phyloP scores from a whole-genome alignment of 2,329 filamentous ascomycete species.

The Nemania abortiva region DNA sequence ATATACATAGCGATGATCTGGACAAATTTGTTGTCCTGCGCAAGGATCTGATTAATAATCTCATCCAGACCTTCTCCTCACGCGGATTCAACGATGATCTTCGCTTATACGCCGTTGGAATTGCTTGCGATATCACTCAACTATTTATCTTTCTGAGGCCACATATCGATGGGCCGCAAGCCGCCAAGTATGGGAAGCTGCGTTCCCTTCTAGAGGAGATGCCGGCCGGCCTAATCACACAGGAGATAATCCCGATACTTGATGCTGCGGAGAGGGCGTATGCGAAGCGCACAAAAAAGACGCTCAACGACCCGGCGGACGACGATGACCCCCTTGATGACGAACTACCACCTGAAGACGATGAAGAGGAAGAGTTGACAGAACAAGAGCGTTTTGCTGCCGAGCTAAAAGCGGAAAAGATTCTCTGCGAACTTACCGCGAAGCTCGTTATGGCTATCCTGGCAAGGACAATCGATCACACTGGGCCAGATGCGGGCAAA shows the following conservation, averaged over 20 bases:
- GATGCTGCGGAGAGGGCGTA: conserved; percentile 80
- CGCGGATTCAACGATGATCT: conserved; percentile 80
- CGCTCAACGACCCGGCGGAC: conserved; percentile 73
- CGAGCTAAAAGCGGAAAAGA: conserved; percentile 83
- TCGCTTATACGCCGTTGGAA: conserved; percentile 79
- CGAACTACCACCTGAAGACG: conserved; percentile 70
- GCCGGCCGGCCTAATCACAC: conserved; percentile 68
- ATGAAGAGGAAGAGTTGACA: conserved; percentile 66
- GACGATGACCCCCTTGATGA: conserved; percentile 80
- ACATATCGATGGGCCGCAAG: conserved; percentile 58
- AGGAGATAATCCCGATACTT: conserved; percentile 81
- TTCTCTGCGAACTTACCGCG: conserved; percentile 85
- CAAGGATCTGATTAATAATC: conserved; percentile 69
- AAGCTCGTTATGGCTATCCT: conserved; percentile 86
- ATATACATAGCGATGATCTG: conserved; percentile 68
- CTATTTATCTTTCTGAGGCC: conserved; percentile 80
- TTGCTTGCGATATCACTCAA: conserved; percentile 84
- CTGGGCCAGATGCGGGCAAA: conserved; percentile 69
- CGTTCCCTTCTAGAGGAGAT: conserved; percentile 77
- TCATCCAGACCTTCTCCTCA: conserved; percentile 76
- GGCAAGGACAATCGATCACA: conserved; percentile 78
- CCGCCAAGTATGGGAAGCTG: conserved; percentile 66
- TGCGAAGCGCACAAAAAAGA: conserved; percentile 75
- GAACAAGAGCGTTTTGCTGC: conserved; percentile 71
- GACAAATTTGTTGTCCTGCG: conserved; percentile 69